Evolutionary conservation across 2,329 filamentous ascomycete genomes (phyloP).

Genomic region (Fusarium foetens): DNA sequence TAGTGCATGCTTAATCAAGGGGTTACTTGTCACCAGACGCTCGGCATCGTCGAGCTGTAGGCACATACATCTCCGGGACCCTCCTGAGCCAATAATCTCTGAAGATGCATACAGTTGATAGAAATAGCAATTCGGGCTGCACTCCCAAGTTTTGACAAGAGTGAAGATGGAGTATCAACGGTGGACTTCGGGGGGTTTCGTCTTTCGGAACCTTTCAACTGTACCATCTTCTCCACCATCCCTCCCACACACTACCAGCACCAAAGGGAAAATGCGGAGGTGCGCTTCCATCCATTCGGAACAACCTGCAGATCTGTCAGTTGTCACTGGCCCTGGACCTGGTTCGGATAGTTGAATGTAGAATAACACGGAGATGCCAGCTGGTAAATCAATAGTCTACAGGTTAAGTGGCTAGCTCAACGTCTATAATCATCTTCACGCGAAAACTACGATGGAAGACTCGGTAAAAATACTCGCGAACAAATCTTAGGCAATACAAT

Average conservation of each 20-base stretch:
- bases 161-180: too few species aligned
- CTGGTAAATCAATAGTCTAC: neutral
- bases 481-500: accelerated
- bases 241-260: neutral
- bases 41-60: neutral
- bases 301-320: slow-evolving; percentile 1
- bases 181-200: neutral
- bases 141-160: neutral
- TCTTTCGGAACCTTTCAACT: neutral
- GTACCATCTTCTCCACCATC: neutral
- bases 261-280: slow-evolving; percentile 3
- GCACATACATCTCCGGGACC: neutral
- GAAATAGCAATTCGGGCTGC: neutral
- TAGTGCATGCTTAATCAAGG: slow-evolving; percentile 24
- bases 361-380: neutral
- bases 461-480: neutral
- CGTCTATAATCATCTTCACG: neutral
- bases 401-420: neutral
- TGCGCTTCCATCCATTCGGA: neutral
- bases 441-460: neutral
- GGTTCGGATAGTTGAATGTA: neutral
- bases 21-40: slow-evolving; percentile 13
- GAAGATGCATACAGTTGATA: neutral
- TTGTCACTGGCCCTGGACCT: neutral
- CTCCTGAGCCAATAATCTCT: neutral